A percentile compares a stretch with the other conserved stretches of the same genome.
Conservation (phyloP, 805 yeast species). For the Starmerella stellata region DNA sequence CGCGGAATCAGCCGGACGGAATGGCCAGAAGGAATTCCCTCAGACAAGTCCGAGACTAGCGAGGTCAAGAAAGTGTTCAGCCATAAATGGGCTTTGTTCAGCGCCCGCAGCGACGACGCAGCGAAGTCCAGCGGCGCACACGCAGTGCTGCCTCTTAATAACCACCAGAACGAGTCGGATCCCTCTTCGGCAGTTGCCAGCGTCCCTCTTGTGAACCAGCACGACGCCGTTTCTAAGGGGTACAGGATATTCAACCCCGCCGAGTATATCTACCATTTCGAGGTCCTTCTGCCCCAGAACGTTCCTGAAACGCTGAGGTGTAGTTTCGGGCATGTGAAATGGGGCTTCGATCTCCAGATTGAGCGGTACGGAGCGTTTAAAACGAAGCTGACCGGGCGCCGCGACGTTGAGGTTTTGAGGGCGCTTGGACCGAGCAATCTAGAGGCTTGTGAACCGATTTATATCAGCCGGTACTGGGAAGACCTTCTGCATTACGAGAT, state of each 20-base stretch:
- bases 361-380: slow-evolving; percentile 78
- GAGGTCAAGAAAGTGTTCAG: slow-evolving; percentile 51
- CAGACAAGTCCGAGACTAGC: slow-evolving; percentile 46
- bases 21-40: slow-evolving; percentile 98
- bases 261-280: slow-evolving; percentile 82
- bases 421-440: slow-evolving; percentile 59
- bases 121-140: slow-evolving; percentile 31
- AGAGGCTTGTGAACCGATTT: slow-evolving; percentile 86
- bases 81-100: slow-evolving; percentile 86
- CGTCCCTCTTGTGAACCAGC: slow-evolving; percentile 11
- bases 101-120: slow-evolving; percentile 22
- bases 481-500: slow-evolving; percentile 79
- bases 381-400: slow-evolving; percentile 44
- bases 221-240: slow-evolving; percentile 20
- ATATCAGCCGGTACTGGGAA: slow-evolving; percentile 84
- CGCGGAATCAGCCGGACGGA: slow-evolving; percentile 63
- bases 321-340: slow-evolving; percentile 64
- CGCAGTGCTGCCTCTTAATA: slow-evolving; percentile 17
- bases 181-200: slow-evolving; percentile 2
- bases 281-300: slow-evolving; percentile 65
- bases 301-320: slow-evolving; percentile 65
- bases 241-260: slow-evolving; percentile 56
- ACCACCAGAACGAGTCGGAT: not conserved
- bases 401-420: slow-evolving; percentile 52
- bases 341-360: slow-evolving; percentile 48